Percentiles rank a stretch among this genome's conserved stretches.
Conservation (phyloP, 495 filamentous ascomycete genomes). For the Hypoxylon lenormandii region DNA sequence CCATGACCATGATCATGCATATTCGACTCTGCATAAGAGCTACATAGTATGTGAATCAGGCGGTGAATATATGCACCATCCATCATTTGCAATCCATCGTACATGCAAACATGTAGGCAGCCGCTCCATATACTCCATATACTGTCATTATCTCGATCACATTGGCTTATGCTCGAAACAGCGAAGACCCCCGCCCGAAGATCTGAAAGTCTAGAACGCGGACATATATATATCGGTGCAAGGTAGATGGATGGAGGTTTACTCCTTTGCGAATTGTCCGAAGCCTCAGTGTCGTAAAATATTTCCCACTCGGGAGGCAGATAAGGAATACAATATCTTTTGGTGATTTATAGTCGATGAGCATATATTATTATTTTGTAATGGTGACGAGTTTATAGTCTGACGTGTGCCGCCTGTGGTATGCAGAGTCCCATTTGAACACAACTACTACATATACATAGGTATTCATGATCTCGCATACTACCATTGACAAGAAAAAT, state of each 20-base stretch:
- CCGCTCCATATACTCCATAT: constrained; percentile 13
- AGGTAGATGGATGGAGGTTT: no score
- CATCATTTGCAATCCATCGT: neutral
- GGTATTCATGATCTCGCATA: neutral
- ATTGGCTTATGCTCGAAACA: constrained; percentile 40
- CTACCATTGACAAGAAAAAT: no score
- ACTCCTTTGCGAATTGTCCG: no score
- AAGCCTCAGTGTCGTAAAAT: no score
- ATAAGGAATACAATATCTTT: no score
- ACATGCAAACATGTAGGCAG: constrained; percentile 7
- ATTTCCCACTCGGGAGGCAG: no score
- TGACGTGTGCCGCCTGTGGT: constrained; percentile 2
- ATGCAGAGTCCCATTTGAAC: constrained; percentile 4
- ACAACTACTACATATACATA: no score
- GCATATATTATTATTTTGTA: no score
- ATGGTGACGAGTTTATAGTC: neutral
- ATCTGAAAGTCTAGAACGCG: constrained; percentile 11
- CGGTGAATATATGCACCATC: constrained; percentile 32
- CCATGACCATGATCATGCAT: constrained; percentile 13
- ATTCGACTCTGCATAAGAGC: neutral
- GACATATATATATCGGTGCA: neutral
- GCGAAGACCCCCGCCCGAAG: constrained; percentile 19
- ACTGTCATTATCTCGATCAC: constrained; percentile 18
- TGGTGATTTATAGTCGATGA: no score
- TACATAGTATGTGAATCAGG: constrained; percentile 36